Base-by-base conservation (phyloP, 768 basidiomycete species). In the Cyclocybe aegerita region DNA sequence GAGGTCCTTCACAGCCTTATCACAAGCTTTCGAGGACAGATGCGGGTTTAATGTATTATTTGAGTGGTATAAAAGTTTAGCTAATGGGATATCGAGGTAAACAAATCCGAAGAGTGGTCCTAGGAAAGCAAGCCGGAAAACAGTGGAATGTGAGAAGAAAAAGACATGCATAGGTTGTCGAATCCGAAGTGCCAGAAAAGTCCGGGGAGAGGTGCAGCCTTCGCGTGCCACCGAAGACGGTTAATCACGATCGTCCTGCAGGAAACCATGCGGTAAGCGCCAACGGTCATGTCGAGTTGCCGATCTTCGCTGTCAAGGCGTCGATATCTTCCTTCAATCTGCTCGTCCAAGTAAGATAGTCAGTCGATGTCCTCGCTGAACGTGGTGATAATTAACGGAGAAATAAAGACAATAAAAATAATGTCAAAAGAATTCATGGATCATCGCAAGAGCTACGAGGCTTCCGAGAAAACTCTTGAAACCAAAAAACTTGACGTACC, bases 271-370 rank as follows among this genome's bases (percentile, higher is more conserved):
- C 23, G 41, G 41, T 43, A 23, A 5, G 23, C 23, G 23, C 23
- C 23, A 23, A 23, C 23, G 23, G 23, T 23, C 23, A 23, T 23
- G 17, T 11, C 40, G 40, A 11, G 16, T 42, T 15, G n/a, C 40
- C 45, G 47, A 75, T 56, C 60, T 76, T 72, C 43, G 78, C 72
- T 30, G 56, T 71, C 43, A 80, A 69, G 38, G 65, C 61, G 43
- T 79, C 82, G 54, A 87, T 55, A 56, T 90, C 87, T 65, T 81
- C 85, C 56, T 84, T 83, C 66, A 89, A 72, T 74, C 88, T 90
- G 70, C 66, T n/a, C 33, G 43, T 7, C 40, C 23, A 23, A 41
- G 50, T 43, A 44, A 55, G 68, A 73, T 60, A 74, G 71, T 75
- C 71, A 73, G 67, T 68, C 46, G 23, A 23, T 23, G 23, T 23